Conservation (phyloP, 2,329 filamentous ascomycete species). For the Keithomyces neogunnii region DNA sequence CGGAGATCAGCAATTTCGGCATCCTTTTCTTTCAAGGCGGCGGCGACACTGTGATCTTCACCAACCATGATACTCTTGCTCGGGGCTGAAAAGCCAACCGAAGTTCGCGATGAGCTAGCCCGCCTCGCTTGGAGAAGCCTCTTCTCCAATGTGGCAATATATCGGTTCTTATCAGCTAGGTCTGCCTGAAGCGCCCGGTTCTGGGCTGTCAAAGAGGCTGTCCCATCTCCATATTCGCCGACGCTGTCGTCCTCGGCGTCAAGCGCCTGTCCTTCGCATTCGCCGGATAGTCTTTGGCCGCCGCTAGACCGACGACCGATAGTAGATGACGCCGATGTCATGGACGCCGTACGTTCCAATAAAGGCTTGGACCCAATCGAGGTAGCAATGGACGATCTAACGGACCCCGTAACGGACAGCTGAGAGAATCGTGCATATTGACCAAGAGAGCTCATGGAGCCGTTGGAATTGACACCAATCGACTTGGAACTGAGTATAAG, state of each 20-base stretch:
- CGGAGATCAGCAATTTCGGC: constrained; percentile 87
- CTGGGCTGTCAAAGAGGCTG: constrained; percentile 73
- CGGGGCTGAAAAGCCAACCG: constrained; percentile 56
- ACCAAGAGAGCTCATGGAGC: constrained; percentile 60
- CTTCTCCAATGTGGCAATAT: constrained; percentile 90
- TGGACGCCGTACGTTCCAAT: constrained; percentile 57
- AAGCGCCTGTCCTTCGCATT: constrained; percentile 27
- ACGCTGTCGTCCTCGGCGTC: constrained; percentile 60
- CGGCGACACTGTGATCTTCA: constrained; percentile 68
- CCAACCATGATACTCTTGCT: constrained; percentile 60
- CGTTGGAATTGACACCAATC: constrained; percentile 78
- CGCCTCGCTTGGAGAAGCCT: constrained; percentile 81
- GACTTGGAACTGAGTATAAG: constrained; percentile 95
- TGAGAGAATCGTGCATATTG: constrained; percentile 55
- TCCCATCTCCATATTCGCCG: constrained; percentile 81
- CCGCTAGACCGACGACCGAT: constrained; percentile 45
- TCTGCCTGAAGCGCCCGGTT: constrained; percentile 91
- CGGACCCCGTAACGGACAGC: constrained; percentile 44
- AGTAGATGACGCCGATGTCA: constrained; percentile 54
- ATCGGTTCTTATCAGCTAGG: constrained; percentile 91
- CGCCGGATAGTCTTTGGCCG: constrained; percentile 35
- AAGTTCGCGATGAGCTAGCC: constrained; percentile 82
- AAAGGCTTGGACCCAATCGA: constrained; percentile 43
- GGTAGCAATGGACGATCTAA: constrained; percentile 62
- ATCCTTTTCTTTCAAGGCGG: constrained; percentile 78